Evolutionary conservation across 148 eudicot species (phyloP).

Genomic region (Rhododendron simsii): DNA sequence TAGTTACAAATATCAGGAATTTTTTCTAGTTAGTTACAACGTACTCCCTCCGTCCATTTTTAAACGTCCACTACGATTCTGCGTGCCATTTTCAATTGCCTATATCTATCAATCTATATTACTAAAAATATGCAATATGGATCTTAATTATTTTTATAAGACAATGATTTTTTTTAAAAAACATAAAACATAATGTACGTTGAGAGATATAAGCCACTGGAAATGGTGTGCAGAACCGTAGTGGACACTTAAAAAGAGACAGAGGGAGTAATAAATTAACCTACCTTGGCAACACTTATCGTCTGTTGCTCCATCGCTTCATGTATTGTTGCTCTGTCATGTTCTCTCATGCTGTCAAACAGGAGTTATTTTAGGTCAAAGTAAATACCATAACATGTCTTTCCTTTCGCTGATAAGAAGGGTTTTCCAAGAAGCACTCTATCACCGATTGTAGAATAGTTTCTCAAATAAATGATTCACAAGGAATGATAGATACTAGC

Average conservation of each 20-base stretch:
- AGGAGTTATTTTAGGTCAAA: background rate
- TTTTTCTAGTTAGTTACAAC: background rate
- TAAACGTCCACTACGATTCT: too few species aligned
- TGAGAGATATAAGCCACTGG: too few species aligned
- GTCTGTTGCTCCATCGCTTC: constrained; percentile 99
- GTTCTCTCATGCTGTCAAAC: constrained; percentile 91
- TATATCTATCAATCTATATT: too few species aligned
- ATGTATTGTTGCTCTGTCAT: constrained; percentile 96
- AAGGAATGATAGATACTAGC: background rate
- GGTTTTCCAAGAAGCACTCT: background rate
- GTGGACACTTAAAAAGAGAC: too few species aligned
- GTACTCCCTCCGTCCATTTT: too few species aligned
- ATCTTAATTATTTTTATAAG: too few species aligned
- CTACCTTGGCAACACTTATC: constrained; percentile 83
- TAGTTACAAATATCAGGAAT: too few species aligned
- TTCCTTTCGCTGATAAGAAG: background rate
- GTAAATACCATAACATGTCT: background rate
- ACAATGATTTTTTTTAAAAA: too few species aligned
- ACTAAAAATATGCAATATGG: too few species aligned
- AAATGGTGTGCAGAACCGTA: too few species aligned
- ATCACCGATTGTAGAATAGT: background rate
- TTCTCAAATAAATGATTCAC: background rate
- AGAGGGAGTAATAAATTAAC: background rate
- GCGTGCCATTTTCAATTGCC: too few species aligned
- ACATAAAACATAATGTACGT: too few species aligned